Conservation (phyloP, 441 rosid genomes). For the Gossypium trilobum region DNA sequence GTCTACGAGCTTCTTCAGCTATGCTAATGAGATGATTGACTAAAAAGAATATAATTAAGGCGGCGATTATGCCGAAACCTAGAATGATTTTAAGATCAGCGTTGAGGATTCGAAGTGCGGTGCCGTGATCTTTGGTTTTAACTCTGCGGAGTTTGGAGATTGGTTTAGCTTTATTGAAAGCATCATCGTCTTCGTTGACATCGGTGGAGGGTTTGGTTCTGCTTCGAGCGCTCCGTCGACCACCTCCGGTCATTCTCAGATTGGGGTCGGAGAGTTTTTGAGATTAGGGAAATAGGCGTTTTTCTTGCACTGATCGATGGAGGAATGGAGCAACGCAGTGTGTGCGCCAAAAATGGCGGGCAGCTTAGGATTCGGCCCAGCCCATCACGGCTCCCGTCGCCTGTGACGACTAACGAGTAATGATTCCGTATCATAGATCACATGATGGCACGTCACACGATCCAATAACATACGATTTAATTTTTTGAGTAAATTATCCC, state of each 20-base stretch:
- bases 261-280: neutral
- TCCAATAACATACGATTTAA: neutral
- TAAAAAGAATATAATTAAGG: constrained; percentile 33
- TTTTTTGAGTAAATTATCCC: neutral
- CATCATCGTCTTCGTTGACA: constrained; percentile 23
- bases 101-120: constrained; percentile 40
- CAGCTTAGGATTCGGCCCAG: neutral
- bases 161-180: constrained; percentile 23
- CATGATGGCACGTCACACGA: neutral
- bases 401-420: neutral
- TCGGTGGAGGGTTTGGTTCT: constrained; percentile 36
- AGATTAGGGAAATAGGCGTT: neutral
- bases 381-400: neutral
- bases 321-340: neutral
- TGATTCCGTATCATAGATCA: neutral
- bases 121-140: constrained; percentile 30
- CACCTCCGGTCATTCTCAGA: constrained; percentile 48
- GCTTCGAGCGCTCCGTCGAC: constrained; percentile 50
- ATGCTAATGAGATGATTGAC: constrained; percentile 35
- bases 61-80: constrained; percentile 33
- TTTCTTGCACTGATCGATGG: neutral
- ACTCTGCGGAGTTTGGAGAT: constrained; percentile 29
- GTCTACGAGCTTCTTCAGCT: constrained; percentile 27
- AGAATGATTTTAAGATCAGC: constrained; percentile 43
- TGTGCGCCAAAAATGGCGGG: neutral